Evolutionary conservation across 352 stramenopile genomes (phyloP), one percentile per base, ranked within the genome.

Genomic region (Pythium apleroticum): DNA sequence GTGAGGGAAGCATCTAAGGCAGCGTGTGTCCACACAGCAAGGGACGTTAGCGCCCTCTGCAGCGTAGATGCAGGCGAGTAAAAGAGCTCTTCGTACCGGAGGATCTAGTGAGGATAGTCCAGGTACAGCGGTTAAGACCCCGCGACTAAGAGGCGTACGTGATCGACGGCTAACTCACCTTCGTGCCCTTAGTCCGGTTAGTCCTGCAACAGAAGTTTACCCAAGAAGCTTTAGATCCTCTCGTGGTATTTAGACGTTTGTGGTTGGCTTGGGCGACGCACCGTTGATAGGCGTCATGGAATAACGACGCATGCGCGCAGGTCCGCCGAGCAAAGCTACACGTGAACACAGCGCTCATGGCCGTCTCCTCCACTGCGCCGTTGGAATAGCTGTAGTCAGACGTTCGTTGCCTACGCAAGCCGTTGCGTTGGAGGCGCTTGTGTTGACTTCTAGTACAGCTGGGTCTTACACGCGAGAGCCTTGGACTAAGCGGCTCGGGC

Each of bases 1-100:
- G 56, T 90, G 78, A 15, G 81, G 78, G 57, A 88, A 90, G 69
- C 78, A 90, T 48, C 41, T 48, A 48, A 8, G 46, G 73, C 60
- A 88, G 30, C 63, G 85, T 85, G 12, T 53, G 39, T 53, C 35
- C 30, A 30, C 17, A 28, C 14, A 50, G 20, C 19, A 2, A 52
- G n/a, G 3, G 4, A 31, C 8, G 5, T 41, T 11, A 41, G 33
- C 10, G 33, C 15, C 33, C 33, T 41, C 33, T 3, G 5, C 11
- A 17, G 33, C 5, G 33, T 41, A 17, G 4, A 6, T 41, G 5
- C 8, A 17, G 12, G 33, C 15, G 33, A 41, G 8, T 12, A 41
- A 17, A 9, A 58, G 35, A 50, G n/a, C 2, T 35, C 11, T 45
- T 27, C 57, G 43, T 45, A 63, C 57, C 57, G 57, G 27, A 63